Conservation (phyloP, 2,329 filamentous ascomycete genomes). For the Colletotrichum shisoi region DNA sequence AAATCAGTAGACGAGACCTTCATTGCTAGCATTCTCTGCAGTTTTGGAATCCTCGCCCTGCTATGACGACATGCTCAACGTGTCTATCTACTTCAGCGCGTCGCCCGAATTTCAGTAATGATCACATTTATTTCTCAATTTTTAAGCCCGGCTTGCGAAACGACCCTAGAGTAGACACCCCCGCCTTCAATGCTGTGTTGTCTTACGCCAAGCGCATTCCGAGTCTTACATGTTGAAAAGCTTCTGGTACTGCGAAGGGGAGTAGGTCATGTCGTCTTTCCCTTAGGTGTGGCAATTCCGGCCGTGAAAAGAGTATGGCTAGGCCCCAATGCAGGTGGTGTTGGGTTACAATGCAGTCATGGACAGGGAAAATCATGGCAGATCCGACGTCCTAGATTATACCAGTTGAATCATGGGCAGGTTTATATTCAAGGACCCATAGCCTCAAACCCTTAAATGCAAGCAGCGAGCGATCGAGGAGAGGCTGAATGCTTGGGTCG, state of each 20-base stretch:
- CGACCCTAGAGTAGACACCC: conserved; percentile 61
- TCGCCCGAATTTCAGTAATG: conserved; percentile 40
- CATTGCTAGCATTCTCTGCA: conserved; percentile 74
- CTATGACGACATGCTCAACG: conserved; percentile 64
- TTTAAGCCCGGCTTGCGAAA: conserved; percentile 75
- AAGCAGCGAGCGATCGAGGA: conserved; percentile 47
- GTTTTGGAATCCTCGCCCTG: conserved; percentile 64
- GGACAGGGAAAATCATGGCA: conserved; percentile 43
- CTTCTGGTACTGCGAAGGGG: conserved; percentile 52
- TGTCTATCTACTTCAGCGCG: conserved; percentile 59
- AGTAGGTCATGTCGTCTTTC: too few species aligned
- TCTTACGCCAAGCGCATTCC: too few species aligned
- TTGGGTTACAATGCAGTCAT: conserved; percentile 57
- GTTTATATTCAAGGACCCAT: conserved; percentile 41
- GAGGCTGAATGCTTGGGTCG: conserved; percentile 43
- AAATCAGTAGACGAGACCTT: conserved; percentile 57
- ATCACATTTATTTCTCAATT: conserved; percentile 67
- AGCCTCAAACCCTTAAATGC: conserved; percentile 41
- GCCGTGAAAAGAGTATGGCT: conserved; percentile 65
- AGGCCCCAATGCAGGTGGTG: conserved; percentile 62
- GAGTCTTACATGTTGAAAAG: conserved; percentile 56
- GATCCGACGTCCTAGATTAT: conserved; percentile 10
- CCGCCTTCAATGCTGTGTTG: neutral
- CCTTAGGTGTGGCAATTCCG: conserved; percentile 51
- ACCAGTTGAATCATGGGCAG: conserved; percentile 52